Evolutionary conservation across 176 grass and related monocot species (phyloP).

Genomic region (Alopecurus myosuroides): DNA sequence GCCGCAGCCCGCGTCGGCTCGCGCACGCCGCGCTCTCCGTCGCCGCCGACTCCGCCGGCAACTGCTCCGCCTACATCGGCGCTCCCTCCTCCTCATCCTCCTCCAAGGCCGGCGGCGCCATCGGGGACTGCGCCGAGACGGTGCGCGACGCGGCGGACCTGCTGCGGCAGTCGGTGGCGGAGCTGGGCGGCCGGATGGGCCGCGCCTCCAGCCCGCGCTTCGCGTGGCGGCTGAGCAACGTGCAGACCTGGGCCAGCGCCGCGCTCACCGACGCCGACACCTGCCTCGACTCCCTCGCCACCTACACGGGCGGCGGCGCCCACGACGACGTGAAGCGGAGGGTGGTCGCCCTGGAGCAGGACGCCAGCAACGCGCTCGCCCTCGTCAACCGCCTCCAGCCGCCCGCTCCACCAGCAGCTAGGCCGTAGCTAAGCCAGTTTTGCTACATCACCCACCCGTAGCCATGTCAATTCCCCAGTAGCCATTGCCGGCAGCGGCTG

Average conservation of each 20-base stretch:
- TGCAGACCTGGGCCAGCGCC: slow-evolving; percentile 84
- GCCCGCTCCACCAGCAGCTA: neutral
- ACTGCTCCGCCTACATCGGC: slow-evolving; percentile 48
- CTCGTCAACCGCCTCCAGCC: slow-evolving; percentile 68
- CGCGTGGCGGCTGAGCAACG: slow-evolving; percentile 60
- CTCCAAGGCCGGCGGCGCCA: neutral
- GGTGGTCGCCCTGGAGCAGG: slow-evolving; percentile 40
- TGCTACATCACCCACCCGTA: neutral
- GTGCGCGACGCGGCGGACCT: slow-evolving; percentile 49
- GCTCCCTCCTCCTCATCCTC: neutral
- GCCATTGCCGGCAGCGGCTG: neutral
- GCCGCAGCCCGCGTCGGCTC: slow-evolving; percentile 52
- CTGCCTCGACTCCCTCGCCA: slow-evolving; percentile 69
- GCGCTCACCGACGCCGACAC: slow-evolving; percentile 68
- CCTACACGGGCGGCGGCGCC: neutral
- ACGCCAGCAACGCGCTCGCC: slow-evolving; percentile 72
- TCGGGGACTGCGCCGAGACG: slow-evolving; percentile 61
- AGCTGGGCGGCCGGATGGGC: slow-evolving; percentile 55
- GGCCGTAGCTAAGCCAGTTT: neutral
- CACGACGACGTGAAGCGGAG: slow-evolving; percentile 24
- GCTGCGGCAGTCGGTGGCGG: slow-evolving; percentile 45
- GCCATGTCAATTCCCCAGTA: neutral
- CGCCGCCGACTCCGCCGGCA: slow-evolving; percentile 44
- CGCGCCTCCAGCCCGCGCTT: slow-evolving; percentile 37
- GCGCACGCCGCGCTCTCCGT: slow-evolving; percentile 59